Evolutionary conservation across 805 yeast genomes (phyloP).

Genomic region (Wickerhamomyces ciferrii): DNA sequence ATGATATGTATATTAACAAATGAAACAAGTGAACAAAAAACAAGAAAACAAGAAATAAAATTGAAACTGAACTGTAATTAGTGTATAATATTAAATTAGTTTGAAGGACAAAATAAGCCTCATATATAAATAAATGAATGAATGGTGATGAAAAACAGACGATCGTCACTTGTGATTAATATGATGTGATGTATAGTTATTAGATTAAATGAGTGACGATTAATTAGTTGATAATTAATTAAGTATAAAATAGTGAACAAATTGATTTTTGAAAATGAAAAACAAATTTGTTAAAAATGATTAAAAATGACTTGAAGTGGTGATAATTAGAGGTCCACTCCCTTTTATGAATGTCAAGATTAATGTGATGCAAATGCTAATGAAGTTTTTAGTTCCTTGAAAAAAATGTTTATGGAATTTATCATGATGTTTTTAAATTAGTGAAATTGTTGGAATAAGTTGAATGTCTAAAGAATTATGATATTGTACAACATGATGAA

Average conservation of each 20-base stretch:
- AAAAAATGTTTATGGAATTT: too few relatives aligned
- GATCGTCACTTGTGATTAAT: background rate
- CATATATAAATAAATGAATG: background rate
- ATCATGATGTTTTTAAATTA: too few relatives aligned
- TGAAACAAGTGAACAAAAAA: background rate
- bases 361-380: background rate
- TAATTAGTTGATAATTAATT: background rate
- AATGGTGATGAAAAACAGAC: background rate
- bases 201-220: background rate
- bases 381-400: background rate
- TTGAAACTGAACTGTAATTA: background rate
- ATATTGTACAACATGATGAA: conserved; percentile 34
- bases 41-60: background rate
- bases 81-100: background rate
- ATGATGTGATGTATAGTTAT: background rate
- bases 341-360: too few relatives aligned
- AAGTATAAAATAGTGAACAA: background rate
- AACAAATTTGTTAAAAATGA: too few relatives aligned
- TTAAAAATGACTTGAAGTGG: too few relatives aligned
- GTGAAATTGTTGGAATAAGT: too few relatives aligned
- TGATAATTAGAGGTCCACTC: too few relatives aligned
- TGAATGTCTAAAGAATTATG: background rate
- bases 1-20: background rate
- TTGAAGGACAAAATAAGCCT: background rate
- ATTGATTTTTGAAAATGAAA: background rate